These are phyloP conservation scores for Amauroascus niger DNA, from an alignment of 2,329 filamentous ascomycete species.

Conservation along the genomic window DNA sequence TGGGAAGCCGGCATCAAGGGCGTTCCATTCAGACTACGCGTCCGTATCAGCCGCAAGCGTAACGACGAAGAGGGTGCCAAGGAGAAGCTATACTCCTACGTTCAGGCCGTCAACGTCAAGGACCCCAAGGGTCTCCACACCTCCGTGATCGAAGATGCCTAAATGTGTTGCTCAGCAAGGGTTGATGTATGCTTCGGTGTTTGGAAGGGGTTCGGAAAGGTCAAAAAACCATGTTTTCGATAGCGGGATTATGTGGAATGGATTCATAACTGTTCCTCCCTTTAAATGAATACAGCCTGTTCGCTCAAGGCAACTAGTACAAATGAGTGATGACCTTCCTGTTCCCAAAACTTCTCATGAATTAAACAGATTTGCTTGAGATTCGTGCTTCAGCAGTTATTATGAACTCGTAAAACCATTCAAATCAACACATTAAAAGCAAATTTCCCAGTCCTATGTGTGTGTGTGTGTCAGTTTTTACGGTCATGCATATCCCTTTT, in stretches of 20 bases:
- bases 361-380: no score
- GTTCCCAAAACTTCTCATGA: no score
- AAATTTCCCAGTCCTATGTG: no score
- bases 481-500: no score
- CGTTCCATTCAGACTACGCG: constrained; percentile 89
- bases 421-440: no score
- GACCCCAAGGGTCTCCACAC: constrained; percentile 96
- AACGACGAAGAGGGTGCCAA: constrained; percentile 99
- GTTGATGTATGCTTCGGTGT: constrained; percentile 4
- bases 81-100: constrained; percentile 99
- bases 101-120: constrained; percentile 99
- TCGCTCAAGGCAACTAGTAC: not conserved
- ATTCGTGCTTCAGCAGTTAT: no score
- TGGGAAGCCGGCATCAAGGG: constrained; percentile 99
- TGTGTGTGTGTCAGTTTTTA: no score
- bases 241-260: constrained; percentile 1
- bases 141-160: constrained; percentile 61
- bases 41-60: constrained; percentile 98
- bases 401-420: no score
- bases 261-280: not conserved
- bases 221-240: not conserved
- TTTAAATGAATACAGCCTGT: not conserved
- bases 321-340: not conserved
- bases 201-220: constrained; percentile 10
- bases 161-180: not conserved